Conservation (phyloP, 2,329 filamentous ascomycete genomes). For the Cordyceps javanica region DNA sequence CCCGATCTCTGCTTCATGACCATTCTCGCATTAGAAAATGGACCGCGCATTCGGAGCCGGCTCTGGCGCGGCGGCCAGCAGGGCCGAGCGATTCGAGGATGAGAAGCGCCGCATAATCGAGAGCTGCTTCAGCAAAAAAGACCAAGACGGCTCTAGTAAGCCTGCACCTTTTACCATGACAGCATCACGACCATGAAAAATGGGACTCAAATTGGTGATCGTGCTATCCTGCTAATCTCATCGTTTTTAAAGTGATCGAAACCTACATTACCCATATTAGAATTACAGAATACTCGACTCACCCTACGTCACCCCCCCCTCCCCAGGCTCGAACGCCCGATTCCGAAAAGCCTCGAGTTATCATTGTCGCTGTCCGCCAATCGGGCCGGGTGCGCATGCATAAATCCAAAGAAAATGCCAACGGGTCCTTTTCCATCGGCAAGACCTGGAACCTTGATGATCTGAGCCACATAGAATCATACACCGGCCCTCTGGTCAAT, state of each 20-base stretch:
- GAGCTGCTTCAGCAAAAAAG: constrained; percentile 88
- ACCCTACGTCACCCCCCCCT: constrained; percentile 79
- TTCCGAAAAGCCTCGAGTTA: constrained; percentile 81
- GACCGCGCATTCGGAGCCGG: constrained; percentile 34
- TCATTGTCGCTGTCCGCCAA: constrained; percentile 88
- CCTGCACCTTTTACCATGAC: constrained; percentile 20
- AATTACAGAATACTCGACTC: constrained; percentile 77
- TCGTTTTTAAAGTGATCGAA: constrained; percentile 45
- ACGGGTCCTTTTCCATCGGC: constrained; percentile 91
- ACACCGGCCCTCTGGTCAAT: constrained; percentile 53
- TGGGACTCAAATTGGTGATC: background rate
- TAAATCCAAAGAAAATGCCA: constrained; percentile 92
- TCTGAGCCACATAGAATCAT: constrained; percentile 76
- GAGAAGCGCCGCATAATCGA: constrained; percentile 93
- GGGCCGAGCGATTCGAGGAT: constrained; percentile 87
- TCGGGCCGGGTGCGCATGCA: constrained; percentile 92
- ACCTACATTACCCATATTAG: constrained; percentile 97
- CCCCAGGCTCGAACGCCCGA: constrained; percentile 63
- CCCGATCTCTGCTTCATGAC: constrained; percentile 18
- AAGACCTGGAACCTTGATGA: constrained; percentile 98
- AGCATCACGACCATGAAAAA: background rate
- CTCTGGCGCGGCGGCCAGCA: constrained; percentile 28
- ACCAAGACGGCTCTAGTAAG: constrained; percentile 79
- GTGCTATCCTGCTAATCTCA: constrained; percentile 13
- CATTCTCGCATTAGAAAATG: constrained; percentile 23